These are phyloP conservation scores for Verruconis gallopava DNA, from an alignment of 2,329 filamentous ascomycete genomes.

Conservation along the genomic window DNA sequence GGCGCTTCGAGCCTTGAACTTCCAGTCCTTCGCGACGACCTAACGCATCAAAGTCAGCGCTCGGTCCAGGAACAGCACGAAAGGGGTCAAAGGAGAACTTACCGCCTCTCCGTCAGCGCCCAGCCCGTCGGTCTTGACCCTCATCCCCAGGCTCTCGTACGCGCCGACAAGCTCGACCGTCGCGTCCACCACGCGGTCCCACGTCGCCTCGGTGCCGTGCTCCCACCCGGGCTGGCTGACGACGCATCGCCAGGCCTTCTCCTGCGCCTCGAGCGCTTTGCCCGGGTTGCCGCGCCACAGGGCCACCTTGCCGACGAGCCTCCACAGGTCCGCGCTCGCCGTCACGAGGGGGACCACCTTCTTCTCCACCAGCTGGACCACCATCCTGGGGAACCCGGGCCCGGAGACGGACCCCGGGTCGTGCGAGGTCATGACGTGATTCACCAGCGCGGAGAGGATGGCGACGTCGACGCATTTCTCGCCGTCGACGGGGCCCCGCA, in stretches of 20 bases:
- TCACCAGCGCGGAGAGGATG: conserved; percentile 58
- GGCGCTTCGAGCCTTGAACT: conserved; percentile 74
- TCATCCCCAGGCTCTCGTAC: conserved; percentile 57
- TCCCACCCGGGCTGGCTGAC: conserved; percentile 41
- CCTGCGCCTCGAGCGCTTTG: conserved; percentile 67
- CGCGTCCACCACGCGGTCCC: conserved; percentile 59
- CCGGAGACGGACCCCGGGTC: conserved; percentile 28
- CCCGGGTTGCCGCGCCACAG: conserved; percentile 59
- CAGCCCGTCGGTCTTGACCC: conserved; percentile 39
- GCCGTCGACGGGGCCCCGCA: conserved; percentile 51
- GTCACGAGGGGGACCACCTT: conserved; percentile 76
- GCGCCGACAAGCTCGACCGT: conserved; percentile 72
- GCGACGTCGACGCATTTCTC: conserved; percentile 68
- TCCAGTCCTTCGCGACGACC: conserved; percentile 67
- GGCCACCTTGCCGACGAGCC: conserved; percentile 56
- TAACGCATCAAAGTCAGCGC: too few relatives aligned
- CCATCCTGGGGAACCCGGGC: conserved; percentile 43
- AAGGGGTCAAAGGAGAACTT: too few relatives aligned
- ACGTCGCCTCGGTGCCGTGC: conserved; percentile 46
- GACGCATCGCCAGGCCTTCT: conserved; percentile 77
- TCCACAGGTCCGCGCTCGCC: conserved; percentile 62
- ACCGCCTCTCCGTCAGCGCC: conserved; percentile 34
- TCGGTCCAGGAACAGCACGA: too few relatives aligned
- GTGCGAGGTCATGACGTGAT: conserved; percentile 48
- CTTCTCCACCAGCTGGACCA: conserved; percentile 62